Base-by-base conservation (phyloP, 2,329 filamentous ascomycete species). In the Geoglossum cookeanum region DNA sequence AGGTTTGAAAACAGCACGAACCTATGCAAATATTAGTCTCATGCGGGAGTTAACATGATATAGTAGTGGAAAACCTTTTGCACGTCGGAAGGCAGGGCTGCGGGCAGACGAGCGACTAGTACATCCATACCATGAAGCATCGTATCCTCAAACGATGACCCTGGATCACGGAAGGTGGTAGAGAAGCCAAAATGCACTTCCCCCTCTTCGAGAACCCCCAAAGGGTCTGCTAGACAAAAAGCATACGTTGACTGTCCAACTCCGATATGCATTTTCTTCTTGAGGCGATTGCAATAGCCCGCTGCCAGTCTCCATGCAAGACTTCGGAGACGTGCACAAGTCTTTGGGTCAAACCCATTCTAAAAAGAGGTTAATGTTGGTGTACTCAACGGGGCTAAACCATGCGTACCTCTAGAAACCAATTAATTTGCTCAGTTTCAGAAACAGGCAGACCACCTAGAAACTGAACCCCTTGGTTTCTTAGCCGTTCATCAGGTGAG, bases 161-260 rank as follows among this genome's bases (percentile, higher is more conserved):
- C 61, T 2, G 66, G 63, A 47, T 73, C 68, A 30, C 64, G 65
- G 67, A 72, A 74, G 17, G 67, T 67, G 1, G 65, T 67, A 0
- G 83, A 85, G 60, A 89, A 88, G 0, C 77, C 74, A 0, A 90
- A 63, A 42, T 85, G 81, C 0, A 89, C 74, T 61, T 90, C 81
- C 0, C 78, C 78, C 44, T 84, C 81, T 55, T 77, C 68, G 0
- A 91, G 65, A 0, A 78, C 69, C 0, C 75, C 76, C 0, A 69
- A 69, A 29, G 85, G 86, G 65, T 91, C 86, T 0, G 83, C 77
- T 0, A 86, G 75, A 69, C 88, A 88, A 59, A 76, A 78, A 0
- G 81, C 69, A 51, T 79, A 80, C 0, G 83, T 78, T 0, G 84
- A 85, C 6, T 75, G 73, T 0, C 76, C 74, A 0, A 88, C 69